Conservation (phyloP, 2,329 filamentous ascomycete genomes). For the Nigrospora osmanthi region DNA sequence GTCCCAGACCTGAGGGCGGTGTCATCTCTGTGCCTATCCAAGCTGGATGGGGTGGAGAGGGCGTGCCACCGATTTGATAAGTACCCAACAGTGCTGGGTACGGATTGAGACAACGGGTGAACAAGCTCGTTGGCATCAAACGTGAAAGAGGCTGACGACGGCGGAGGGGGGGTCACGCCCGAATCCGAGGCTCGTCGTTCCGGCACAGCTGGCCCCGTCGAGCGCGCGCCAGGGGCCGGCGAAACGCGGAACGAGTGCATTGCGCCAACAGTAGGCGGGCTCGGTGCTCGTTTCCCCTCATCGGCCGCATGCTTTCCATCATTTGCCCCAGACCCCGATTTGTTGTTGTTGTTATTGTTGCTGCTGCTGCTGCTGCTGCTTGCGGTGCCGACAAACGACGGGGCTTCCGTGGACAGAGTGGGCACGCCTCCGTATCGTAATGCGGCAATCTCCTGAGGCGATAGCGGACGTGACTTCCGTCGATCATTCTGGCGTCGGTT, state of each 20-base stretch:
- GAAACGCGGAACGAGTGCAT: constrained; percentile 14
- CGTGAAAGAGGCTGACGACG: constrained; percentile 10
- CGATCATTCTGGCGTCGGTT: constrained; percentile 90
- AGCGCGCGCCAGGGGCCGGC: constrained; percentile 5
- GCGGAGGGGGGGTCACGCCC: constrained; percentile 9
- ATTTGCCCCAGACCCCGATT: too few species aligned
- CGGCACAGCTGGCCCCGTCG: constrained; percentile 5
- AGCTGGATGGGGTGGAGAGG: constrained; percentile 38
- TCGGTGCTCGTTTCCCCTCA: constrained; percentile 8
- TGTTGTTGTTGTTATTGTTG: neutral
- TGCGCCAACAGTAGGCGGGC: constrained; percentile 10
- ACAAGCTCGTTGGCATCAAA: constrained; percentile 11
- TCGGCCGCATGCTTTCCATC: constrained; percentile 9
- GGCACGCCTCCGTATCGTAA: constrained; percentile 47
- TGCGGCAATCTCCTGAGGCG: constrained; percentile 66
- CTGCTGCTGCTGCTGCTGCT: constrained; percentile 6
- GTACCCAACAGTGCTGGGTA: constrained; percentile 39
- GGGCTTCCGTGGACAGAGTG: constrained; percentile 38
- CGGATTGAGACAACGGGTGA: constrained; percentile 25
- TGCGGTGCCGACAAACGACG: constrained; percentile 9
- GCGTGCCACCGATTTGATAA: constrained; percentile 50
- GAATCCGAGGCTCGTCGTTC: constrained; percentile 8
- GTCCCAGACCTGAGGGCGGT: constrained; percentile 31
- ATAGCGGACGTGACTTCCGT: constrained; percentile 76
- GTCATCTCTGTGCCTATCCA: constrained; percentile 31